Base-by-base conservation (phyloP, 257 asterid species). In the Handroanthus guayacan region DNA sequence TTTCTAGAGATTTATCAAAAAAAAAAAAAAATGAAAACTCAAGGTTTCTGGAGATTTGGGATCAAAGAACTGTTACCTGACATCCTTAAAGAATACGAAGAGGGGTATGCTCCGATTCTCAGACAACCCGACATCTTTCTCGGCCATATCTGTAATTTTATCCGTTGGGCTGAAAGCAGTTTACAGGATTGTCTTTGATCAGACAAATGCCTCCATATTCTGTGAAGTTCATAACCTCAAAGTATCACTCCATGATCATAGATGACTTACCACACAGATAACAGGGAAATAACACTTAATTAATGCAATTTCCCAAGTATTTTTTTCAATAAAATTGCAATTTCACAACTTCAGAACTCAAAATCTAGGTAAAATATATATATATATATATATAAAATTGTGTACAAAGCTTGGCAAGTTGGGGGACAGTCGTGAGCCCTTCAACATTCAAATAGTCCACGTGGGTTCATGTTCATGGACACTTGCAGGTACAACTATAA, bases 61-160 rank as follows among this genome's bases (percentile, higher is more conserved):
- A 14, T 4, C 18, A 52, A 16, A 16, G 25, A 41, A 43, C 50
- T 7, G 48, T 36, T 52, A 87, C 91, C 89, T 83, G 43, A 77
- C 62, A 73, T 77, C 87, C 71, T 74, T 81, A 20, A 83, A 74
- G 84, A 85, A 83, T 12, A 87, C 37, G 81, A 45, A 83, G 56
- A 77, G 47, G 16, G 84, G 85, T 67, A 8, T 71, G 17, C 71
- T 79, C 63, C 37, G 60, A 76, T 34, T 57, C 38, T 75, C 82
- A 2, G 76, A 54, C 74, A 39, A 65, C n/a, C 60, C 13, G 57
- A 14, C 82, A 44, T 65, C 84, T 56, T 85, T 83, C 47, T 75
- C 84, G 1, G 69, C 81, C 91, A 83, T 85, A 3, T 31, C 54
- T 17, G 58, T 18, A 41, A 34, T 11, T 20, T 70, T 12, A 50